Percentiles rank a stretch among this genome's conserved stretches.
Conservation (phyloP, 2,329 filamentous ascomycete genomes). For the Alternaria panax region DNA sequence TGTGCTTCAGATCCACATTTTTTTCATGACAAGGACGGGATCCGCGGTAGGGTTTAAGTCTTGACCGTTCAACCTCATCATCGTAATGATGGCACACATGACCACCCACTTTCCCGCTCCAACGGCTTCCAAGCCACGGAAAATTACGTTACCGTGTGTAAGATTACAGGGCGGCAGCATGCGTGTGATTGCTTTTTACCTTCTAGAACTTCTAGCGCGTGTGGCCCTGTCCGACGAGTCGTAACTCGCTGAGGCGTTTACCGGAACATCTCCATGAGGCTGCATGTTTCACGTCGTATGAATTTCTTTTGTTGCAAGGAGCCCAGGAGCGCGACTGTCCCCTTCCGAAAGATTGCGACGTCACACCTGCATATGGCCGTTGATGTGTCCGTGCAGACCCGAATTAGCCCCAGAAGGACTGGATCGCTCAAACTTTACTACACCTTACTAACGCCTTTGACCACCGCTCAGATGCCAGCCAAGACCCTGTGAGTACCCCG, state of each 20-base stretch:
- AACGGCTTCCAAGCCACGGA: background rate
- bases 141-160: conserved; percentile 6
- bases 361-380: conserved; percentile 12
- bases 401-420: conserved; percentile 8
- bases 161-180: conserved; percentile 19
- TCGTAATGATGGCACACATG: background rate
- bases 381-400: conserved; percentile 7
- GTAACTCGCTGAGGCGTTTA: conserved; percentile 4
- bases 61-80: conserved; percentile 8
- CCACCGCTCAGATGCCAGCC: conserved; percentile 1
- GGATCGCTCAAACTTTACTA: conserved; percentile 12
- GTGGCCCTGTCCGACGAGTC: background rate
- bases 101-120: background rate
- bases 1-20: conserved; percentile 27
- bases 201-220: conserved; percentile 18
- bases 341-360: conserved; percentile 12
- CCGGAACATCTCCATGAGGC: conserved; percentile 7
- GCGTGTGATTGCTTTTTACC: conserved; percentile 14
- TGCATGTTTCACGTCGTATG: conserved; percentile 14
- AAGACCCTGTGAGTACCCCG: conserved; percentile 12
- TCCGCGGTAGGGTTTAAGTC: conserved; percentile 4
- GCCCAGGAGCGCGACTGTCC: background rate
- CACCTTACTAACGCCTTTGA: conserved; percentile 15
- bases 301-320: conserved; percentile 9
- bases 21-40: conserved; percentile 4